These are phyloP conservation scores for Bipolaris victoriae DNA, from an alignment of 2,329 filamentous ascomycete species.

Conservation along the genomic window DNA sequence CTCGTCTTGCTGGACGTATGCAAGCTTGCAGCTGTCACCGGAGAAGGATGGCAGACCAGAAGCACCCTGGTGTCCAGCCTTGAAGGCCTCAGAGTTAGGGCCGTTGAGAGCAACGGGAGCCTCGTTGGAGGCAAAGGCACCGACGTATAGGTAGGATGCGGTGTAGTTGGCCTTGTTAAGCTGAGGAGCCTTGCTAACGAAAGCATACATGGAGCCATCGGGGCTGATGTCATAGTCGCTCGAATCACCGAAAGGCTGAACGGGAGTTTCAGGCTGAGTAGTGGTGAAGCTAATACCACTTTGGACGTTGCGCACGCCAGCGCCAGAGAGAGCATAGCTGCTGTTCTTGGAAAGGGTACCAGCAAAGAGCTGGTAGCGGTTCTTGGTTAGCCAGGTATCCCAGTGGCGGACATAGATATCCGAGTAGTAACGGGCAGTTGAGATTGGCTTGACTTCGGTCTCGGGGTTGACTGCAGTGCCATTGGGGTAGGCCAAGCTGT, in stretches of 20 bases:
- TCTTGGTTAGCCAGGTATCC: constrained; percentile 74
- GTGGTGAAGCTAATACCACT: constrained; percentile 66
- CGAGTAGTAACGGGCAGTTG: constrained; percentile 73
- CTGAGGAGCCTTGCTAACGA: constrained; percentile 76
- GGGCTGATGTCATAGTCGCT: constrained; percentile 77
- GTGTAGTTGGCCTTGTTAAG: constrained; percentile 76
- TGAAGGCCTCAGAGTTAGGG: constrained; percentile 31
- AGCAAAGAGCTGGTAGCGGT: constrained; percentile 76
- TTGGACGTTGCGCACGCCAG: constrained; percentile 58
- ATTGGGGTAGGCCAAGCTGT: constrained; percentile 68
- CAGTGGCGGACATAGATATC: constrained; percentile 81
- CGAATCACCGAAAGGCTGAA: constrained; percentile 77
- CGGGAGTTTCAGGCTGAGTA: constrained; percentile 67
- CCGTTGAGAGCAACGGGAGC: constrained; percentile 43
- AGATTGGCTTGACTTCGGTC: constrained; percentile 62
- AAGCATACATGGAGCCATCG: constrained; percentile 65
- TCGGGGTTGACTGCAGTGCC: constrained; percentile 73
- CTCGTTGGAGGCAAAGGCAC: constrained; percentile 67
- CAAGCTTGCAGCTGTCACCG: constrained; percentile 70
- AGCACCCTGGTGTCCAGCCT: constrained; percentile 65
- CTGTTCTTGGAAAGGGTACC: constrained; percentile 59
- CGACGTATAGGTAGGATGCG: constrained; percentile 80
- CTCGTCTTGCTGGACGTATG: constrained; percentile 76
- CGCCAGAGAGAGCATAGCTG: constrained; percentile 35
- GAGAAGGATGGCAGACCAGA: constrained; percentile 75